Evolutionary conservation across 1,284 basidiomycete species (phyloP).

Genomic region (Moniliophthora roreri): DNA sequence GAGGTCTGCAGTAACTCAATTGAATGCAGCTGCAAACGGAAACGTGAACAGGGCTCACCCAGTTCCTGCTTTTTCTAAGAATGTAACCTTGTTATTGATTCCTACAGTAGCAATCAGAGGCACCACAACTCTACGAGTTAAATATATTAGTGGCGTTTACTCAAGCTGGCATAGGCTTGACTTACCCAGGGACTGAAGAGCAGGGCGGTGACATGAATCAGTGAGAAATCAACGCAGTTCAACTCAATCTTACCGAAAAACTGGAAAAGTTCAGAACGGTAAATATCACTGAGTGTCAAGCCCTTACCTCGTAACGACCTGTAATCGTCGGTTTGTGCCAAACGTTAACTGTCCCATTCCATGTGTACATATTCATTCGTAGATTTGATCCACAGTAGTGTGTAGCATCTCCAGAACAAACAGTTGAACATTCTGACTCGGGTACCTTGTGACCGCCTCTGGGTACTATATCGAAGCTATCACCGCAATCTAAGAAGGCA

Average conservation of each 20-base stretch:
- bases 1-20: neutral
- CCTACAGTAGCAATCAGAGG: conserved; percentile 74
- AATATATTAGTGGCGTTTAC: conserved; percentile 4
- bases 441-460: conserved; percentile 34
- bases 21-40: neutral
- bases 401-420: conserved; percentile 67
- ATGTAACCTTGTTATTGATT: conserved; percentile 74
- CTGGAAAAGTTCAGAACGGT: conserved; percentile 28
- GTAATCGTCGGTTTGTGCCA: conserved; percentile 66
- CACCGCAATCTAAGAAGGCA: conserved; percentile 58
- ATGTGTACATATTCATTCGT: conserved; percentile 55
- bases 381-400: conserved; percentile 62
- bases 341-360: conserved; percentile 54
- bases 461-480: conserved; percentile 48
- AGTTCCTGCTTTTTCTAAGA: conserved; percentile 66
- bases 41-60: conserved; percentile 26
- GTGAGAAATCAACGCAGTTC: neutral
- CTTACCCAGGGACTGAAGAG: conserved; percentile 44
- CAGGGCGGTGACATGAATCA: neutral
- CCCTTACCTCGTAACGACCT: conserved; percentile 62
- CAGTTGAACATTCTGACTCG: conserved; percentile 28
- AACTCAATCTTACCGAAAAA: conserved; percentile 49
- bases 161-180: conserved; percentile 10
- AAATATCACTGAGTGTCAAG: neutral
- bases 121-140: conserved; percentile 56